A percentile compares a stretch with the other conserved stretches of the same genome.
These are phyloP conservation scores for Pseudophaeomoniella oleicola DNA, from an alignment of 2,329 filamentous ascomycete species.

Conservation along the genomic window DNA sequence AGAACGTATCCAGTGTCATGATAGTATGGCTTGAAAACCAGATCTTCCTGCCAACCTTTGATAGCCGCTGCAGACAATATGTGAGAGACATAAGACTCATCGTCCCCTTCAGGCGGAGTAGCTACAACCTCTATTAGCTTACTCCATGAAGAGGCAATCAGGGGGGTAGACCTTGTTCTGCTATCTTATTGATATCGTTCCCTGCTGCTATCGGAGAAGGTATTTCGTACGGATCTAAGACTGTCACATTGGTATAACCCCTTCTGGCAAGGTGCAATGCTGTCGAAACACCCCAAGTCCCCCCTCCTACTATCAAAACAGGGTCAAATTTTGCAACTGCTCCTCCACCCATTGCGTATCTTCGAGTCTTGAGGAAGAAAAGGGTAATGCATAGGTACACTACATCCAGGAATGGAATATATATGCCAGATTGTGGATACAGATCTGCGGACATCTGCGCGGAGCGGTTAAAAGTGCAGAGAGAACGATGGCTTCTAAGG, in stretches of 20 bases:
- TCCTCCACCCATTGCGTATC: not conserved
- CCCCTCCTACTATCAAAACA: conserved; percentile 33
- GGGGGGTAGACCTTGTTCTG: conserved; percentile 5
- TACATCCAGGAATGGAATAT: too few species aligned
- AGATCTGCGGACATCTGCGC: too few species aligned
- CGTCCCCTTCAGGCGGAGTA: conserved; percentile 4
- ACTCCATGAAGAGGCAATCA: not conserved
- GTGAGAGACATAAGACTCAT: conserved; percentile 5
- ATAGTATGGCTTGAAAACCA: conserved; percentile 29
- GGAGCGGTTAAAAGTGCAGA: too few species aligned
- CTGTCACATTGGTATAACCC: conserved; percentile 32
- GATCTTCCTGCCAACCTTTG: conserved; percentile 28
- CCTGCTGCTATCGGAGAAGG: conserved; percentile 33
- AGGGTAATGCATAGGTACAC: too few species aligned
- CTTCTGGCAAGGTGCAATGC: conserved; percentile 29
- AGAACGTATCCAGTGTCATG: conserved; percentile 29
- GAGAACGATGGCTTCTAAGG: too few species aligned
- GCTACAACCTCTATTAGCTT: not conserved
- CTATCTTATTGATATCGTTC: conserved; percentile 34
- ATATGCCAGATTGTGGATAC: too few species aligned
- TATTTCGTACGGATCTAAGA: conserved; percentile 30
- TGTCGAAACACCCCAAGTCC: conserved; percentile 32
- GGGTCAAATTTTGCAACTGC: conserved; percentile 4
- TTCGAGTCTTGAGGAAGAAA: too few species aligned
- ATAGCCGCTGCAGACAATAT: conserved; percentile 16